phyloP scores from a whole-genome alignment of 1,284 basidiomycete genomes.

The Irpex rosettiformis region DNA sequence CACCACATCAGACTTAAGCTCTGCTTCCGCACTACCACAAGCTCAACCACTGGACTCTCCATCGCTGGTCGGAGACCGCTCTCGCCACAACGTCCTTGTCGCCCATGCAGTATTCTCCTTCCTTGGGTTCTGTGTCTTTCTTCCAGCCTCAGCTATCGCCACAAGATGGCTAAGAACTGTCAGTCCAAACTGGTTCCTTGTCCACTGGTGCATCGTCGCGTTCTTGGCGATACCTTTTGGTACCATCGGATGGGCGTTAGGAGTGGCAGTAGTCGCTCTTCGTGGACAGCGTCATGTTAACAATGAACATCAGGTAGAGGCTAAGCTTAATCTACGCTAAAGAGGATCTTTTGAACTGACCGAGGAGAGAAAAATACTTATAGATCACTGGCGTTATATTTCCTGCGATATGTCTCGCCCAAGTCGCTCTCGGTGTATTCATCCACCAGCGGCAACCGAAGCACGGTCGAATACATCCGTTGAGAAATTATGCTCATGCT shows the following conservation, averaged over 20 bases:
- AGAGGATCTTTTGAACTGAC: background rate
- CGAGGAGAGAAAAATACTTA: constrained; percentile 9
- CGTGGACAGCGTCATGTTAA: constrained; percentile 41
- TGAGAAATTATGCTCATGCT: constrained; percentile 48
- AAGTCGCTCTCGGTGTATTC: constrained; percentile 52
- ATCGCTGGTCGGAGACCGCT: background rate
- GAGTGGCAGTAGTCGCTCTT: constrained; percentile 45
- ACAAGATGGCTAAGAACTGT: constrained; percentile 60
- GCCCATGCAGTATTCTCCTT: constrained; percentile 52
- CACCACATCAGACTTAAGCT: constrained; percentile 8
- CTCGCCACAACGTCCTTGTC: constrained; percentile 39
- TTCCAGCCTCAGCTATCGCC: constrained; percentile 55
- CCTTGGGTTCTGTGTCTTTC: constrained; percentile 56
- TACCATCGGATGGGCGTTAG: constrained; percentile 46
- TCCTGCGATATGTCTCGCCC: constrained; percentile 49
- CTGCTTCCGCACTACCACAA: constrained; percentile 6
- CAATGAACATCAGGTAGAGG: constrained; percentile 46
- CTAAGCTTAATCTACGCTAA: background rate
- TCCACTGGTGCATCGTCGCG: constrained; percentile 48
- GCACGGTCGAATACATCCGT: constrained; percentile 38
- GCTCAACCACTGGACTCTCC: constrained; percentile 10
- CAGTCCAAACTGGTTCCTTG: constrained; percentile 56
- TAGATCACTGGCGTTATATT: constrained; percentile 55
- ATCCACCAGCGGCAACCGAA: constrained; percentile 44
- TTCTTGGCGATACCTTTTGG: constrained; percentile 47